Evolutionary conservation across 31 red algal genomes (phyloP).

Genomic region (Pterothamnion heteromorphum): DNA sequence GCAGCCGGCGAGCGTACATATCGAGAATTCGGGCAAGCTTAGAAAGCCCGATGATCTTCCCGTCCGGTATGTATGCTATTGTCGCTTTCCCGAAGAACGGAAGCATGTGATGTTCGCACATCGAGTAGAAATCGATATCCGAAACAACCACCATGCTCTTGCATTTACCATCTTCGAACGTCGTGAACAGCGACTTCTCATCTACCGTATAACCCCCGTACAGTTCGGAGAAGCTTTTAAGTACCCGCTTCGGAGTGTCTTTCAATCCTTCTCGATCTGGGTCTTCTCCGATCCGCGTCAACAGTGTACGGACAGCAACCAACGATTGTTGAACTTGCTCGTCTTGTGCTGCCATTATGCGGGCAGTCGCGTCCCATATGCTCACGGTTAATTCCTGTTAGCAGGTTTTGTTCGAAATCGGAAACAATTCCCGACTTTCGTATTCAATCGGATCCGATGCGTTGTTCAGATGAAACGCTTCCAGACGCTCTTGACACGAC

Average conservation of each 20-base stretch:
- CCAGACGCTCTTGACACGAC: not conserved
- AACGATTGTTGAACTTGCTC: no score
- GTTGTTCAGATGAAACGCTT: not conserved
- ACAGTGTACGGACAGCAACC: conserved; percentile 12
- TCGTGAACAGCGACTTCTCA: conserved; percentile 44
- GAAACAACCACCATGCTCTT: conserved; percentile 55
- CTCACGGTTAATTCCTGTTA: no score
- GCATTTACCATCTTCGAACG: no score
- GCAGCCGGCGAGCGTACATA: conserved; percentile 76
- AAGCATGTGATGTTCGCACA: conserved; percentile 95
- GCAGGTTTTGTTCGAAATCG: no score
- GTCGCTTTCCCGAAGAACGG: conserved; percentile 73
- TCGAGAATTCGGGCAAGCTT: conserved; percentile 89
- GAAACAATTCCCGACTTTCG: not conserved
- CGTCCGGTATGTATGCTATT: conserved; percentile 87
- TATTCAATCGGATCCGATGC: not conserved
- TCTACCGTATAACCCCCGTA: conserved; percentile 14
- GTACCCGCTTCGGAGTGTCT: conserved; percentile 42
- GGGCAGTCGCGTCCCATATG: no score
- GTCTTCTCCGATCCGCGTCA: conserved; percentile 34
- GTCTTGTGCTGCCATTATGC: no score
- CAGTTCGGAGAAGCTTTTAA: conserved; percentile 49
- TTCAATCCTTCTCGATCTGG: conserved; percentile 17
- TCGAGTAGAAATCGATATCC: conserved; percentile 73
- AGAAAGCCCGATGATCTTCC: conserved; percentile 79